Evolutionary conservation across 139 green algal genomes (phyloP).

Genomic region (Volvox africanus): DNA sequence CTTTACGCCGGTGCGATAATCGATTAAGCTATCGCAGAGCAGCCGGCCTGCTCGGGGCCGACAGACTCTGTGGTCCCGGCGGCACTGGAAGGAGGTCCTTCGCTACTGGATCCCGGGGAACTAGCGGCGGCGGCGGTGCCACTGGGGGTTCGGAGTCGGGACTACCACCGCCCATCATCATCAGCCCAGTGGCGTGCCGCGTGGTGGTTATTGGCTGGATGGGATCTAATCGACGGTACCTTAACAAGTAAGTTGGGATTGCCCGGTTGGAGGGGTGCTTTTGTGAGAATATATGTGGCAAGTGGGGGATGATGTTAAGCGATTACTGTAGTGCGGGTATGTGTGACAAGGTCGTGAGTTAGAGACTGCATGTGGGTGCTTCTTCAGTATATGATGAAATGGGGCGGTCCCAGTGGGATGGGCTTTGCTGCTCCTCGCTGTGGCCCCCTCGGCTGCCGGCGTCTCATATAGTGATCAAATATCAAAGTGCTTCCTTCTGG

Average conservation of each 20-base stretch:
- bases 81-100: neutral
- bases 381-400: no score
- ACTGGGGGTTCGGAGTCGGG: neutral
- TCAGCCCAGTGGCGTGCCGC: conserved; percentile 48
- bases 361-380: no score
- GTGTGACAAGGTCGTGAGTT: no score
- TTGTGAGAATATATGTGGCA: no score
- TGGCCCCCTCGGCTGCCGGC: no score
- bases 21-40: no score
- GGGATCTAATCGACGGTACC: conserved; percentile 54
- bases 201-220: conserved; percentile 66
- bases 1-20: neutral
- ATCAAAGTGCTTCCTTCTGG: no score
- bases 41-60: neutral
- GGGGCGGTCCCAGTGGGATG: no score
- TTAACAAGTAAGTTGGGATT: conserved; percentile 55
- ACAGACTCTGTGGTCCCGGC: neutral
- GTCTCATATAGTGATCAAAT: no score
- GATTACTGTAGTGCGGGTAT: neutral
- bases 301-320: neutral
- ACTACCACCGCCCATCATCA: conserved; percentile 53
- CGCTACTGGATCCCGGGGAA: neutral
- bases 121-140: neutral
- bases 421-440: no score
- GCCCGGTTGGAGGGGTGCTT: no score